Evolutionary conservation across 1,284 basidiomycete species (phyloP), one percentile per base, ranked within the genome.

Genomic region (Termitomyces sp.): DNA sequence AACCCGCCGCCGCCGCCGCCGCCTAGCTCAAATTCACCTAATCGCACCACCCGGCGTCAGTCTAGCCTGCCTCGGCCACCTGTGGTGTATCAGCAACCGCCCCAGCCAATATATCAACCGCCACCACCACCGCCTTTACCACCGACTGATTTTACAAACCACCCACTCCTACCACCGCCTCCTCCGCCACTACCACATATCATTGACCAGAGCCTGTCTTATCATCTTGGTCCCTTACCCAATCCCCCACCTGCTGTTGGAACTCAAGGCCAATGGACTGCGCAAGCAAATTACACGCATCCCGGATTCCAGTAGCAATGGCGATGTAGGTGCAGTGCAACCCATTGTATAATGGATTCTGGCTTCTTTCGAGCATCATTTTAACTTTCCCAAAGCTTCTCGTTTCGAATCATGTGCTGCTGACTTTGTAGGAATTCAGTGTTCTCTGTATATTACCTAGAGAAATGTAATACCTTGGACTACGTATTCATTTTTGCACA

Each of bases 161-260:
- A 58, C 7, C 55, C 55, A 13, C 62, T 61, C 26, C 65, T 63
- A 19, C 64, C 61, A 15, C 67, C 65, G 19, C 64, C 62, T 52
- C 38, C 61, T 56, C 52, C 61, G n/a, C 50, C 59, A 34, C 68
- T 56, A 21, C 59, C 59, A 38, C 63, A 64, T 45, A 44, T 62
- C 19, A 51, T 61, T 46, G 55, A 48, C 31, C 63, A 66, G n/a
- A 56, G 60, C 12, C 63, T 68, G 42, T 62, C 69, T n/a, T 72
- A 73, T 61, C 71, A 73, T 42, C 72, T 73, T 40, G 75, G 73
- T 26, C 70, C 70, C n/a, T 71, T 69, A 9, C 75, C 76, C 28
- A 73, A 75, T 52, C 71, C 73, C 38, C 73, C 75, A 28, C 53
- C 58, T 15, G 60, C 65, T 51, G 56, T 68, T 4, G 67, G 70